These are phyloP conservation scores for Mariannaea elegans DNA, from an alignment of 2,329 filamentous ascomycete genomes.

Conservation along the genomic window DNA sequence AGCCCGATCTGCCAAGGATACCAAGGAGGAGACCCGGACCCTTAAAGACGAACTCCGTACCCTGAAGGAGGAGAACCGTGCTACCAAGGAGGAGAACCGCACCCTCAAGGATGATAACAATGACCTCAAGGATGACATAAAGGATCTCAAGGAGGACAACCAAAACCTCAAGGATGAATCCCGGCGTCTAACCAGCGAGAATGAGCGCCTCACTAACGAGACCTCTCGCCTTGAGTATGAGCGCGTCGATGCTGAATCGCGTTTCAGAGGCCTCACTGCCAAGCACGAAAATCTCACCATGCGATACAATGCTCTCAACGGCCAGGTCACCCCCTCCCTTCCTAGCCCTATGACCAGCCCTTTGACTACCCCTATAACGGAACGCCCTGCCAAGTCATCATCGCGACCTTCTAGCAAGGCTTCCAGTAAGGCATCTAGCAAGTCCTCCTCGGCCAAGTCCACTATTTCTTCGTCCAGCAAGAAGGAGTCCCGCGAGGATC, in stretches of 20 bases:
- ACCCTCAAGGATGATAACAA: constrained; percentile 36
- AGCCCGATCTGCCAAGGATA: constrained; percentile 14
- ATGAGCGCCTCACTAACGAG: constrained; percentile 34
- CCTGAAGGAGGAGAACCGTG: constrained; percentile 39
- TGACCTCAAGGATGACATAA: constrained; percentile 39
- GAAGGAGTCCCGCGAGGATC: constrained; percentile 39
- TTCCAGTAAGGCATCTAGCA: constrained; percentile 43
- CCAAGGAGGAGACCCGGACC: constrained; percentile 33
- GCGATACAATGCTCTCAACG: constrained; percentile 41
- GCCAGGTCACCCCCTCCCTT: constrained; percentile 33
- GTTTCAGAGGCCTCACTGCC: constrained; percentile 40
- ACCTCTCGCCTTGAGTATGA: constrained; percentile 42
- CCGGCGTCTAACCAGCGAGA: constrained; percentile 13
- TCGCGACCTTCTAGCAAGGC: constrained; percentile 42
- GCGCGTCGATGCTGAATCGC: constrained; percentile 39
- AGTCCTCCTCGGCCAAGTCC: constrained; percentile 23
- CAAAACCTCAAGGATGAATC: constrained; percentile 36
- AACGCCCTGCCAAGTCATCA: constrained; percentile 39
- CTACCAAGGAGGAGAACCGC: constrained; percentile 39
- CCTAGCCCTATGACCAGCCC: constrained; percentile 38
- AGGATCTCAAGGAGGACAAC: constrained; percentile 39
- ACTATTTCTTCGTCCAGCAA: constrained; percentile 35
- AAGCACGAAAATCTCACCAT: constrained; percentile 42
- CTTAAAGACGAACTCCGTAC: constrained; percentile 39
- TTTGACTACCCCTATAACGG: constrained; percentile 33